phyloP scores from a whole-genome alignment of 768 basidiomycete species.

The Cystofilobasidium capitatum region DNA sequence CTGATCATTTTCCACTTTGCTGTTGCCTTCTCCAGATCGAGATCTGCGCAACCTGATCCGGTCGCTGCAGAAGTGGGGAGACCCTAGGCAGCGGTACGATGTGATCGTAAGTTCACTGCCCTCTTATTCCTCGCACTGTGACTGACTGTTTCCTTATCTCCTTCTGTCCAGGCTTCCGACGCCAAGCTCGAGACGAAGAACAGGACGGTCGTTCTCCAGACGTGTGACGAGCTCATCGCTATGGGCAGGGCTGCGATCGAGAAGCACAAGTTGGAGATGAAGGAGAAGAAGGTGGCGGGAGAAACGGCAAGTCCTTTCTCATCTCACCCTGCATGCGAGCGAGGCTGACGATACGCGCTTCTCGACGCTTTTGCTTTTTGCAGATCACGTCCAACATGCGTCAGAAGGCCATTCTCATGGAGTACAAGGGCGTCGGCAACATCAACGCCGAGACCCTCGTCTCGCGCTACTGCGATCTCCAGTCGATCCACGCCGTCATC shows the following conservation, averaged over 20 bases:
- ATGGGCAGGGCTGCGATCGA: conserved; percentile 73
- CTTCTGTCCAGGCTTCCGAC: conserved; percentile 66
- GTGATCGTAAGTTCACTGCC: conserved; percentile 61
- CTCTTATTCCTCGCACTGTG: conserved; percentile 7
- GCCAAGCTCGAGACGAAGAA: conserved; percentile 90
- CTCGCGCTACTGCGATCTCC: conserved; percentile 76
- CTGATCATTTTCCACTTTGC: neutral
- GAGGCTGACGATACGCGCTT: no score
- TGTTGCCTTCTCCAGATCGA: conserved; percentile 49
- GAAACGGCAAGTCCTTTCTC: conserved; percentile 47
- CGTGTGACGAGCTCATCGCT: conserved; percentile 84
- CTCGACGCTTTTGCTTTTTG: neutral
- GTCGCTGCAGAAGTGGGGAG: conserved; percentile 94
- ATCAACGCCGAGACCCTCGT: conserved; percentile 98
- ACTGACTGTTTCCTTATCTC: neutral
- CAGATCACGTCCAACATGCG: conserved; percentile 77
- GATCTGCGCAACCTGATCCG: conserved; percentile 91
- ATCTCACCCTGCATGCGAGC: neutral
- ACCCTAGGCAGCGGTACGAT: conserved; percentile 88
- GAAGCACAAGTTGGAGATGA: conserved; percentile 72
- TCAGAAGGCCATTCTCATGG: conserved; percentile 91
- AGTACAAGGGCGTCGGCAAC: conserved; percentile 75
- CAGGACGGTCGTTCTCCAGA: conserved; percentile 77
- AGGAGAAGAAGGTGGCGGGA: conserved; percentile 61
- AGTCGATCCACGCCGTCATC: conserved; percentile 60